Percentiles rank a stretch among this genome's conserved stretches.
phyloP scores from a whole-genome alignment of 495 filamentous ascomycete genomes.

The Cercophora scortea region DNA sequence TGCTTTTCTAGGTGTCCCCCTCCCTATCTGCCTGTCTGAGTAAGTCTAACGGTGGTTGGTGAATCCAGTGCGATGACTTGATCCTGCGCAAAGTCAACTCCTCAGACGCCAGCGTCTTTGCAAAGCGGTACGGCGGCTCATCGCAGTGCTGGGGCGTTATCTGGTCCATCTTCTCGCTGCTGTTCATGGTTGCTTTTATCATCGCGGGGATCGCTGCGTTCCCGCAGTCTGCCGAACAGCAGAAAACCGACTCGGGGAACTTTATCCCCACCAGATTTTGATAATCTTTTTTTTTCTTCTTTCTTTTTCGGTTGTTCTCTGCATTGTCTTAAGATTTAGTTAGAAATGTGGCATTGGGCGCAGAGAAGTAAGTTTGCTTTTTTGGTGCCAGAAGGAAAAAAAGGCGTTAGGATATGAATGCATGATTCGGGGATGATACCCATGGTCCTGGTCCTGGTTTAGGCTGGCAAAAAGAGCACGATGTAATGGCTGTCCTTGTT shows the following conservation, averaged over 20 bases:
- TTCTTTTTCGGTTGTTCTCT: neutral
- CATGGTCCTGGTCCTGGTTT: no score
- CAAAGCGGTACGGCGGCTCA: conserved; percentile 66
- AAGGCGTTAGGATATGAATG: no score
- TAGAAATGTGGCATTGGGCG: no score
- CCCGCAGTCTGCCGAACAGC: conserved; percentile 56
- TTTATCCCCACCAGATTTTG: conserved; percentile 46
- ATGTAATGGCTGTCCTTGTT: no score
- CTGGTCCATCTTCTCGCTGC: conserved; percentile 63
- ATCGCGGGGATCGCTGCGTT: conserved; percentile 70
- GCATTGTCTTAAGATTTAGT: neutral
- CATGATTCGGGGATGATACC: no score
- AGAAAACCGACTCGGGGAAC: conserved; percentile 59
- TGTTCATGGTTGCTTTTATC: conserved; percentile 65
- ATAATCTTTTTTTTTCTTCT: neutral
- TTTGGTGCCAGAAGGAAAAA: no score
- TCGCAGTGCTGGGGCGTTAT: conserved; percentile 77
- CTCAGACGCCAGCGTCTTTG: conserved; percentile 76
- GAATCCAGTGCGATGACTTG: conserved; percentile 64
- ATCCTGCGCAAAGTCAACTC: conserved; percentile 75
- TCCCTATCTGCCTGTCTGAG: neutral
- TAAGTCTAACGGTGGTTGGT: neutral
- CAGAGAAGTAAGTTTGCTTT: no score
- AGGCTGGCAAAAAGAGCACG: no score
- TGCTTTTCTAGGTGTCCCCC: conserved; percentile 8